These are phyloP conservation scores for Sporopachydermia quercuum DNA, from an alignment of 805 yeast species.

Conservation along the genomic window DNA sequence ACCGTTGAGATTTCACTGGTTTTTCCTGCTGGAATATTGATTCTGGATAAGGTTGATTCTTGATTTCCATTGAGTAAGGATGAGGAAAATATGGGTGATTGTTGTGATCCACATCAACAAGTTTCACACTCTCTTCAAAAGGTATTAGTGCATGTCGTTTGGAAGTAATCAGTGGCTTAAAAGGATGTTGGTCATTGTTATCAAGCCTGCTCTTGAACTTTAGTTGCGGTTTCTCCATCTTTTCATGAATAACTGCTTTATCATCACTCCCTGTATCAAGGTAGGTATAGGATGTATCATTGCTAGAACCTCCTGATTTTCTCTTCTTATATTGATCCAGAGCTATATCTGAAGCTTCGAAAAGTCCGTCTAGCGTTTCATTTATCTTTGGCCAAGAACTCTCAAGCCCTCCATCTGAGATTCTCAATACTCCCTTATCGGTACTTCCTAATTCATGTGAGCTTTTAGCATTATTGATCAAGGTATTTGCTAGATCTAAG, in stretches of 20 bases:
- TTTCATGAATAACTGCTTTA: constrained; percentile 7
- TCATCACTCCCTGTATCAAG: constrained; percentile 22
- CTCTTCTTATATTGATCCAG: constrained; percentile 30
- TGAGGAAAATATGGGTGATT: constrained; percentile 43
- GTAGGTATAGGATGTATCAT: constrained; percentile 11
- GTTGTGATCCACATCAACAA: constrained; percentile 20
- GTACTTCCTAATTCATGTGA: constrained; percentile 15
- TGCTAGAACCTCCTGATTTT: constrained; percentile 4
- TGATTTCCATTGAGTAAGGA: constrained; percentile 71
- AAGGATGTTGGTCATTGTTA: constrained; percentile 56
- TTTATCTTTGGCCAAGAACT: constrained; percentile 49
- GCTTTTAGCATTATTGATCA: constrained; percentile 18
- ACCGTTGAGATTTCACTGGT: constrained; percentile 41
- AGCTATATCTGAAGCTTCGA: constrained; percentile 65
- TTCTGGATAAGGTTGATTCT: constrained; percentile 51
- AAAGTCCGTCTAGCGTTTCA: constrained; percentile 47
- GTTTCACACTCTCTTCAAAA: constrained; percentile 33
- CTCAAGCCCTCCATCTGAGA: constrained; percentile 18
- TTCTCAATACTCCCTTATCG: constrained; percentile 14
- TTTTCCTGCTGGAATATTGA: constrained; percentile 29
- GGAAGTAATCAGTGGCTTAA: constrained; percentile 50
- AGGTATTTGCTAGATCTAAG: constrained; percentile 29
- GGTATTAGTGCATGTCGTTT: constrained; percentile 62
- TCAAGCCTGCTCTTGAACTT: constrained; percentile 44
- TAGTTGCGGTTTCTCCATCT: constrained; percentile 52